phyloP scores from a whole-genome alignment of 1,284 basidiomycete species.

The Ustilago cynodontis region DNA sequence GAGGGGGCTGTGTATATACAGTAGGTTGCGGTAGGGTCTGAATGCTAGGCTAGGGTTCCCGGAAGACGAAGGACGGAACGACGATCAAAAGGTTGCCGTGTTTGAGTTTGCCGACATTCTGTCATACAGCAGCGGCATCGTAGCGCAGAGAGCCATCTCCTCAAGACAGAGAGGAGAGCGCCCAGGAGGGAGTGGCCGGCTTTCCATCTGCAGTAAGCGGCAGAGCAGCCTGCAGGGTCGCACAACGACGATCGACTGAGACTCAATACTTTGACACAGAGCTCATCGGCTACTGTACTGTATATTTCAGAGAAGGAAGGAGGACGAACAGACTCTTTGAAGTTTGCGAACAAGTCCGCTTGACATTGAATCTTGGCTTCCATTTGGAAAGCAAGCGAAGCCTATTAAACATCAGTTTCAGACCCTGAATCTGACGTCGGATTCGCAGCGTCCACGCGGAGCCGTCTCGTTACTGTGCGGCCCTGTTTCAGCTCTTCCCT shows the following conservation, averaged over 20 bases:
- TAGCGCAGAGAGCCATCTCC: background rate
- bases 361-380: background rate
- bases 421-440: conserved; percentile 36
- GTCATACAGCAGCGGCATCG: conserved; percentile 7
- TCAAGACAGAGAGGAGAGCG: background rate
- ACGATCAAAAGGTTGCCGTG: conserved; percentile 11
- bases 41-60: background rate
- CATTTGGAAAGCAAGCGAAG: conserved; percentile 1
- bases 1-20: conserved; percentile 10
- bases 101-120: conserved; percentile 7
- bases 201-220: background rate
- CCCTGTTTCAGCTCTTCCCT: too few species aligned
- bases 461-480: too few species aligned
- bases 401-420: background rate
- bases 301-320: too few species aligned
- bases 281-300: conserved; percentile 4
- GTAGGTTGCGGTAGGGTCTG: background rate
- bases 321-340: background rate
- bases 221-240: conserved; percentile 3
- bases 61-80: background rate
- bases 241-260: conserved; percentile 13
- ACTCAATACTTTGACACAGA: background rate
- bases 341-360: conserved; percentile 5
- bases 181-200: background rate
- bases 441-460: conserved; percentile 24